Evolutionary conservation across 2,329 filamentous ascomycete species (phyloP), one percentile per base, ranked within the genome.

Genomic region (Myrmaecium sp.): DNA sequence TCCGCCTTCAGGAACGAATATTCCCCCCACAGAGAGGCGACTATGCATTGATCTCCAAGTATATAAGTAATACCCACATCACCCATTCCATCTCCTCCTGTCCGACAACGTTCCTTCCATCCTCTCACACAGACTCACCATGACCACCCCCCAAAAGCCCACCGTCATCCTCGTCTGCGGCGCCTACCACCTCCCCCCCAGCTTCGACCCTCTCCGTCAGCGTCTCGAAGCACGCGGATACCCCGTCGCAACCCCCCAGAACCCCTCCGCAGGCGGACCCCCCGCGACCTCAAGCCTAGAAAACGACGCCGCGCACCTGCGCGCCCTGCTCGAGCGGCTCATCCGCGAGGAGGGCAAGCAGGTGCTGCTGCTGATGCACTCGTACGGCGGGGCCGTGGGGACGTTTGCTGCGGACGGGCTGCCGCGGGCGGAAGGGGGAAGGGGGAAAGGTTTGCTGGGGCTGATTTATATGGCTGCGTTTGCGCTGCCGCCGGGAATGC

Each of bases 281-380:
- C 15, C 23, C 23, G 11, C 14, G 13, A 10, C 28, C 6, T 30
- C 33, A 1, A 30, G 32, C n/a, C 35, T 40, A 13, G 23, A 34
- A 3, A 23, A 31, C 6, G 44, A 47, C 17, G 37, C 38, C 21
- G 11, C 25, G 3, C 29, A 28, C 10, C 33, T 44, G n/a, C 35
- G 28, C 5, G 14, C 18, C 3, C n/a, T 31, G 2, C 26, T 45
- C n/a, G n/a, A 23, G 4, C 17, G 29, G 11, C 30, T 33, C 4
- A n/a, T 25, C 9, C 28, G 45, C 3, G 14, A 27, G 1, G 8
- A 19, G 0, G 39, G 41, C 18, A 29, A 36, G 15, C 36, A 46
- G 14, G 33, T 46, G 5, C 17, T 47, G 6, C 21, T 47, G 2
- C 38, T 44, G 5, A 41, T 39, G 2, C 43, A 44, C 30, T 44